Conservation (phyloP, 2,329 filamentous ascomycete species). For the Biscogniauxia sp. region DNA sequence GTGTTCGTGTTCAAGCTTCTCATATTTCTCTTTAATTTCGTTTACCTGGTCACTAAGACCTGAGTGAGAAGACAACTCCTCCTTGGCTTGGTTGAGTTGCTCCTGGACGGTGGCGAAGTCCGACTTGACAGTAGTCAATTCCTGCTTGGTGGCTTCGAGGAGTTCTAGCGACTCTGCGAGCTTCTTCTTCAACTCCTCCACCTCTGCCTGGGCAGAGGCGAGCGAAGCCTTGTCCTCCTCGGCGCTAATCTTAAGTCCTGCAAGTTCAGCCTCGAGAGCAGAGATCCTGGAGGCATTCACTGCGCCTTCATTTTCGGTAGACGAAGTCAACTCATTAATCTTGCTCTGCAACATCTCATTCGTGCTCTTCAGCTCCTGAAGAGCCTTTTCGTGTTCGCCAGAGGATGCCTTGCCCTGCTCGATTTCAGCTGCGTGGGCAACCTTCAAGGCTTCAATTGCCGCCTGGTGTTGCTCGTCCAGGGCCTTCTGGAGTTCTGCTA, state of each 20-base stretch:
- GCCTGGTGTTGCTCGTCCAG: constrained; percentile 50
- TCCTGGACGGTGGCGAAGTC: constrained; percentile 48
- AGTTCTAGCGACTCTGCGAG: constrained; percentile 29
- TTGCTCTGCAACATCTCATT: constrained; percentile 56
- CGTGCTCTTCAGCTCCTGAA: constrained; percentile 48
- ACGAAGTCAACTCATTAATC: constrained; percentile 51
- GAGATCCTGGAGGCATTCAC: constrained; percentile 45
- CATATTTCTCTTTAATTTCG: constrained; percentile 33
- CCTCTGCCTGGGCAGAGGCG: constrained; percentile 40
- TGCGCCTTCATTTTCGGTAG: constrained; percentile 45
- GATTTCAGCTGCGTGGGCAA: constrained; percentile 52
- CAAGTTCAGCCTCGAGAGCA: constrained; percentile 51
- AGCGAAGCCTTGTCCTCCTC: constrained; percentile 50
- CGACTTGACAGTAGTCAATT: constrained; percentile 47
- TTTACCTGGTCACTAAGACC: constrained; percentile 26
- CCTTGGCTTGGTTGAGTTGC: constrained; percentile 45
- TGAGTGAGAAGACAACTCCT: constrained; percentile 38
- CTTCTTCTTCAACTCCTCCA: constrained; percentile 38
- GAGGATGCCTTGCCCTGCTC: constrained; percentile 44
- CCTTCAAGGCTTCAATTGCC: constrained; percentile 49
- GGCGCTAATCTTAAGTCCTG: constrained; percentile 47
- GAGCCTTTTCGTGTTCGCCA: constrained; percentile 46
- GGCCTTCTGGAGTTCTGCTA: constrained; percentile 49
- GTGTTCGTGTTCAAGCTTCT: constrained; percentile 50
- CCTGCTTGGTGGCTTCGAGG: constrained; percentile 38